Conservation (phyloP, 2,329 filamentous ascomycete genomes). For the Podosphaera aphanis region DNA sequence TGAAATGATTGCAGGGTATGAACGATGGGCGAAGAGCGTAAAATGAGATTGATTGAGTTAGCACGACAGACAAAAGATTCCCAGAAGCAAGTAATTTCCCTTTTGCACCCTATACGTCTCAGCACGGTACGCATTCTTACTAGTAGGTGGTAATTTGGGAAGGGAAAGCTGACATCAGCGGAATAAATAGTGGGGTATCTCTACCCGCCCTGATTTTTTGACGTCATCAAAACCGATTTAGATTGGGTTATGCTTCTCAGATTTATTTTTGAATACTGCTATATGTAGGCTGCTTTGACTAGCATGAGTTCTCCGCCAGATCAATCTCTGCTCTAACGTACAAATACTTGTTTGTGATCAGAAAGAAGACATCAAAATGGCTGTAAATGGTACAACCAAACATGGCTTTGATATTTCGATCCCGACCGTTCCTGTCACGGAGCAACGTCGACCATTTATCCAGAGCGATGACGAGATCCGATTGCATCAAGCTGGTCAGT, state of each 20-base stretch:
- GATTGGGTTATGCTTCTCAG: background rate
- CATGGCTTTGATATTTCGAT: constrained; percentile 6
- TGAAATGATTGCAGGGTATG: constrained; percentile 20
- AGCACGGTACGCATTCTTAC: background rate
- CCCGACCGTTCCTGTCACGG: constrained; percentile 5
- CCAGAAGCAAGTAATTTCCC: background rate
- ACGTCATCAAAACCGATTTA: background rate
- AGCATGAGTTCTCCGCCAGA: no score
- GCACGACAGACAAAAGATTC: background rate
- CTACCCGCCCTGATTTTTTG: background rate
- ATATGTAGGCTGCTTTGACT: no score
- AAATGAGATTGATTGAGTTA: constrained; percentile 4
- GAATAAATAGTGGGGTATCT: background rate
- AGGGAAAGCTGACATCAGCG: background rate
- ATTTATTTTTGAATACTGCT: background rate
- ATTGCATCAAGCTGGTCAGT: constrained; percentile 6
- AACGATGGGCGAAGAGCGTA: constrained; percentile 21
- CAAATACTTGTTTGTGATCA: background rate
- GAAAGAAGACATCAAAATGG: constrained; percentile 1
- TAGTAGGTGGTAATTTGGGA: no score
- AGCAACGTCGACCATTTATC: constrained; percentile 6
- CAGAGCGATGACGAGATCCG: constrained; percentile 1
- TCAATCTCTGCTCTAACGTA: no score
- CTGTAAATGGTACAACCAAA: constrained; percentile 3
- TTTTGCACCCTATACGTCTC: background rate